phyloP scores from a whole-genome alignment of 2,329 filamentous ascomycete species.

The Pseudocercospora ulei region DNA sequence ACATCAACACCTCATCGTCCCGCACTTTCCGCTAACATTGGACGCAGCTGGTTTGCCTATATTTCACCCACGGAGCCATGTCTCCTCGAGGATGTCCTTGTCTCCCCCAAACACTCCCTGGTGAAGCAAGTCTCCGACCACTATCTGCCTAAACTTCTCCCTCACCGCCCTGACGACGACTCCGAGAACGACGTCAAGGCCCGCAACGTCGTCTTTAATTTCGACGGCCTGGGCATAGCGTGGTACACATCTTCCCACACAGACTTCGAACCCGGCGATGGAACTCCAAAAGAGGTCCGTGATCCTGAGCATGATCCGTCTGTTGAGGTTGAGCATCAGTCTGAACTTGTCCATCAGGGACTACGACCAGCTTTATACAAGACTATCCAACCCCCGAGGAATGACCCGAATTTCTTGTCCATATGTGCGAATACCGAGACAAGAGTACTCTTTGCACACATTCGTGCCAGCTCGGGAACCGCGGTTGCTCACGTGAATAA shows the following conservation, averaged over 20 bases:
- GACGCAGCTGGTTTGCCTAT: conserved; percentile 48
- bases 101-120: conserved; percentile 40
- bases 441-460: conserved; percentile 46
- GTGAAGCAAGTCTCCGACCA: conserved; percentile 45
- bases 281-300: conserved; percentile 28
- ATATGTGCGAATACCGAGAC: conserved; percentile 46
- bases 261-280: conserved; percentile 35
- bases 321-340: conserved; percentile 5
- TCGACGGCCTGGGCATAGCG: conserved; percentile 48
- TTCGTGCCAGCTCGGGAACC: conserved; percentile 44
- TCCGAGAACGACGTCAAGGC: conserved; percentile 41
- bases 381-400: conserved; percentile 44
- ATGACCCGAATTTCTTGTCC: conserved; percentile 47
- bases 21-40: conserved; percentile 4
- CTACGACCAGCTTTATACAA: conserved; percentile 46
- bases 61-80: conserved; percentile 46
- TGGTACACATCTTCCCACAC: conserved; percentile 45
- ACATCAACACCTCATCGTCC: not conserved
- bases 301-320: conserved; percentile 5
- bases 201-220: conserved; percentile 47
- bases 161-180: conserved; percentile 40
- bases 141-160: conserved; percentile 46
- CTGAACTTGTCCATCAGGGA: conserved; percentile 18
- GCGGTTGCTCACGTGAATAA: conserved; percentile 45
- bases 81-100: conserved; percentile 48